These are phyloP conservation scores for Pythium insidiosum DNA, from an alignment of 352 stramenopile genomes.

Conservation along the genomic window DNA sequence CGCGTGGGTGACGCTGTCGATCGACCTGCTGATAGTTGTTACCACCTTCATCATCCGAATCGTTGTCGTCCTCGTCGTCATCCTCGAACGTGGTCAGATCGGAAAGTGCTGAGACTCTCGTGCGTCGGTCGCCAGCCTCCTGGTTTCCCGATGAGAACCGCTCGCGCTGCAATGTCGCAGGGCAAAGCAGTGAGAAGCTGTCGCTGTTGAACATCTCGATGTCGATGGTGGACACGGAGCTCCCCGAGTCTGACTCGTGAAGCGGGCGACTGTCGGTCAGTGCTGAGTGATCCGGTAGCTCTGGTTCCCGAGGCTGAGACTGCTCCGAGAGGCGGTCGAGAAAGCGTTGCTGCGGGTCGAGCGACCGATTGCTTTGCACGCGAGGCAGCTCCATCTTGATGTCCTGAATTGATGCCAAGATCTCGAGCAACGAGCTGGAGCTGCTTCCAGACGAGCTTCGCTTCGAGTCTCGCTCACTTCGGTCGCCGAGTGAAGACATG, in stretches of 20 bases:
- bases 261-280: too few relatives aligned
- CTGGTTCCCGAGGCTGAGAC: conserved; percentile 3
- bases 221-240: conserved; percentile 21
- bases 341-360: conserved; percentile 5
- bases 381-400: conserved; percentile 36
- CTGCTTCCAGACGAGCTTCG: conserved; percentile 14
- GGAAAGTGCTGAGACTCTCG: too few relatives aligned
- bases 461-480: conserved; percentile 6
- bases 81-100: conserved; percentile 14
- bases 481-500: too few relatives aligned
- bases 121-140: conserved; percentile 33
- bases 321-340: conserved; percentile 14
- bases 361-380: conserved; percentile 7
- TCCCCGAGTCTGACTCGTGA: conserved; percentile 3
- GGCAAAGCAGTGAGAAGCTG: conserved; percentile 47
- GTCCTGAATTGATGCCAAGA: conserved; percentile 41
- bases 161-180: conserved; percentile 24
- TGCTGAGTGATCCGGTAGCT: neutral
- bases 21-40: too few relatives aligned
- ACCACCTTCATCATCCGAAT: too few relatives aligned
- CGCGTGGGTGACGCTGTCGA: too few relatives aligned
- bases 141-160: conserved; percentile 19
- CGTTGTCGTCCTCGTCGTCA: too few relatives aligned
- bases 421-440: conserved; percentile 20
- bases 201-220: conserved; percentile 42